Evolutionary conservation across 345 rosid genomes (phyloP).

Genomic region (Lumnitzera racemosa): DNA sequence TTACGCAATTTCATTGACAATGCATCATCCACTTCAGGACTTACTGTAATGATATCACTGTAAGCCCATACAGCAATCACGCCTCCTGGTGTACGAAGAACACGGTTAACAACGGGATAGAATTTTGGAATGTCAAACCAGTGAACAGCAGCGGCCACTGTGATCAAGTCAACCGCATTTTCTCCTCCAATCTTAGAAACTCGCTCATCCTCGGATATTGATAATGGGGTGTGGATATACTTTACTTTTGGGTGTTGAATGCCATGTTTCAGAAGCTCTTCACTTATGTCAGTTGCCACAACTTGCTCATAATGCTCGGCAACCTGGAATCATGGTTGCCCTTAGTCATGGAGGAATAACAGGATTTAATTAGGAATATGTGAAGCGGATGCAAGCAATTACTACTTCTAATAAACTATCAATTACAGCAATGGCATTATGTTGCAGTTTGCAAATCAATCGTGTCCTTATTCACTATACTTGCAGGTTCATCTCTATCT

Average conservation of each 20-base stretch:
- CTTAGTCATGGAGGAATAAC: neutral
- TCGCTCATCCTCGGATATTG: slow-evolving; percentile 40
- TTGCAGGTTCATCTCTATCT: too few species aligned
- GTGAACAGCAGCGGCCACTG: slow-evolving; percentile 47
- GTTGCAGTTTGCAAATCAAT: too few species aligned
- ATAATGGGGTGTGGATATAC: slow-evolving; percentile 40
- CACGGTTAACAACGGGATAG: slow-evolving; percentile 34
- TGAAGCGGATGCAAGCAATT: too few species aligned
- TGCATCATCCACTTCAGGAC: slow-evolving; percentile 42
- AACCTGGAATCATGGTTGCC: slow-evolving; percentile 20
- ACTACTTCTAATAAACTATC: too few species aligned
- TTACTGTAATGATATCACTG: slow-evolving; percentile 22
- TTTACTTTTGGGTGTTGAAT: slow-evolving; percentile 28
- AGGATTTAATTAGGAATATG: too few species aligned
- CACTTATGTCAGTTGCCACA: slow-evolving; percentile 39
- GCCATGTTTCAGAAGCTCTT: slow-evolving; percentile 34
- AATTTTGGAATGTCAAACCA: slow-evolving; percentile 62
- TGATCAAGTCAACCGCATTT: slow-evolving; percentile 46
- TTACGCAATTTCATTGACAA: slow-evolving; percentile 28
- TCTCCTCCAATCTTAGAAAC: slow-evolving; percentile 38
- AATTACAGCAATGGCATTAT: too few species aligned
- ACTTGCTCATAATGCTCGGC: slow-evolving; percentile 48
- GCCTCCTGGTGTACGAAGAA: slow-evolving; percentile 58
- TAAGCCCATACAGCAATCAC: slow-evolving; percentile 53
- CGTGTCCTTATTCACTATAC: too few species aligned